phyloP scores from a whole-genome alignment of 2,329 filamentous ascomycete genomes.

The Colletotrichum cuscutae region DNA sequence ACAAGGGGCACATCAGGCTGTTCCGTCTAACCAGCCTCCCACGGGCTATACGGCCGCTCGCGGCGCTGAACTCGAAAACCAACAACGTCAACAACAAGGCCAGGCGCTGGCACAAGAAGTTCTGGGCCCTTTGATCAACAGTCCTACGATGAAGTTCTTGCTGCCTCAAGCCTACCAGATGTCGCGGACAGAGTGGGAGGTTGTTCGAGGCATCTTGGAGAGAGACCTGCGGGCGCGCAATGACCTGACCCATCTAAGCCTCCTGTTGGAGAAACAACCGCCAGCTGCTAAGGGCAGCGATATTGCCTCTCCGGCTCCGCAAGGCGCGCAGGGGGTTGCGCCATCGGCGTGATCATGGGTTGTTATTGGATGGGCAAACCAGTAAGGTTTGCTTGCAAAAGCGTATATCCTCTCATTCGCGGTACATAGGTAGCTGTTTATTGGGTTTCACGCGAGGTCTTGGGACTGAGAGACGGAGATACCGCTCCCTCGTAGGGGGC shows the following conservation, averaged over 20 bases:
- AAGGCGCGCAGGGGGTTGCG: slow-evolving; percentile 26
- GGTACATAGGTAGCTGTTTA: slow-evolving; percentile 6
- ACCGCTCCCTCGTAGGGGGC: slow-evolving; percentile 3
- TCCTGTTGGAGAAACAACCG: slow-evolving; percentile 61
- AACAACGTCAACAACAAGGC: slow-evolving; percentile 60
- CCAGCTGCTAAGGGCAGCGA: slow-evolving; percentile 10
- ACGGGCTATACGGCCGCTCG: slow-evolving; percentile 32
- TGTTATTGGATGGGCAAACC: background rate
- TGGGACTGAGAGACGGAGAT: slow-evolving; percentile 11
- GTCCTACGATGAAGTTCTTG: slow-evolving; percentile 75
- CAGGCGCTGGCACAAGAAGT: slow-evolving; percentile 70
- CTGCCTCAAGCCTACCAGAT: slow-evolving; percentile 76
- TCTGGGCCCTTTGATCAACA: slow-evolving; percentile 69
- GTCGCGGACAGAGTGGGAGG: slow-evolving; percentile 76
- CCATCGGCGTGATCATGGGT: slow-evolving; percentile 23
- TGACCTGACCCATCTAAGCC: slow-evolving; percentile 67
- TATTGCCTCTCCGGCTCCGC: slow-evolving; percentile 12
- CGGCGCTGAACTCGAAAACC: slow-evolving; percentile 46
- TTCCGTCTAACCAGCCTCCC: slow-evolving; percentile 38
- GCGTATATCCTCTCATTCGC: background rate
- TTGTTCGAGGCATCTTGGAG: slow-evolving; percentile 76
- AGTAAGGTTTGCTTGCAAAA: background rate
- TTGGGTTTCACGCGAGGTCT: background rate
- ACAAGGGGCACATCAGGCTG: slow-evolving; percentile 35
- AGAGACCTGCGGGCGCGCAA: slow-evolving; percentile 72